A percentile compares a stretch with the other conserved stretches of the same genome.
phyloP scores from a whole-genome alignment of 1,284 basidiomycete species.

The Sanghuangporus sanghuang region DNA sequence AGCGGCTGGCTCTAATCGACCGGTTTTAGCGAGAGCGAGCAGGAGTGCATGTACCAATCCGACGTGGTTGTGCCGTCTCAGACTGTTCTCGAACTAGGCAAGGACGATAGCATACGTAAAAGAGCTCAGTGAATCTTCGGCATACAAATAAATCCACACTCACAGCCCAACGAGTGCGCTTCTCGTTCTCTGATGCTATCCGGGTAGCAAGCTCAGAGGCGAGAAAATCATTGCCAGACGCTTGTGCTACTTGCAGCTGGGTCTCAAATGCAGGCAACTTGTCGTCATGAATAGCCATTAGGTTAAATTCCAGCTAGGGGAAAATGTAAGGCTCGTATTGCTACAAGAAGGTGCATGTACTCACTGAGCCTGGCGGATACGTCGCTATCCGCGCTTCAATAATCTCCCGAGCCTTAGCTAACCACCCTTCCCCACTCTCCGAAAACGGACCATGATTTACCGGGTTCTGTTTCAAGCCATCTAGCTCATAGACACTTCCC shows the following conservation, averaged over 20 bases:
- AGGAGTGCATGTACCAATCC: slow-evolving; percentile 72
- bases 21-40: slow-evolving; percentile 61
- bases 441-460: slow-evolving; percentile 73
- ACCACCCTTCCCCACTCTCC: slow-evolving; percentile 72
- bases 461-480: slow-evolving; percentile 76
- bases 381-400: slow-evolving; percentile 83
- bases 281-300: slow-evolving; percentile 80
- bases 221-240: slow-evolving; percentile 38
- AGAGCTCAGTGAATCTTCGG: background rate
- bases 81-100: slow-evolving; percentile 72
- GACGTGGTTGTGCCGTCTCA: slow-evolving; percentile 78
- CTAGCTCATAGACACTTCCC: slow-evolving; percentile 85
- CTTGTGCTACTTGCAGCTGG: slow-evolving; percentile 46
- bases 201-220: slow-evolving; percentile 52
- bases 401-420: slow-evolving; percentile 75
- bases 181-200: slow-evolving; percentile 71
- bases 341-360: slow-evolving; percentile 27
- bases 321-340: slow-evolving; percentile 13
- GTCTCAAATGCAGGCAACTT: slow-evolving; percentile 63
- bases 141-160: slow-evolving; percentile 31
- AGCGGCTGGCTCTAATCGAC: slow-evolving; percentile 45
- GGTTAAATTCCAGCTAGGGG: slow-evolving; percentile 81
- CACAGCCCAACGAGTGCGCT: slow-evolving; percentile 79
- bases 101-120: background rate
- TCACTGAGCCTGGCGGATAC: slow-evolving; percentile 78